Conservation (phyloP, 2,329 filamentous ascomycete species). For the Colletotrichum salicis region DNA sequence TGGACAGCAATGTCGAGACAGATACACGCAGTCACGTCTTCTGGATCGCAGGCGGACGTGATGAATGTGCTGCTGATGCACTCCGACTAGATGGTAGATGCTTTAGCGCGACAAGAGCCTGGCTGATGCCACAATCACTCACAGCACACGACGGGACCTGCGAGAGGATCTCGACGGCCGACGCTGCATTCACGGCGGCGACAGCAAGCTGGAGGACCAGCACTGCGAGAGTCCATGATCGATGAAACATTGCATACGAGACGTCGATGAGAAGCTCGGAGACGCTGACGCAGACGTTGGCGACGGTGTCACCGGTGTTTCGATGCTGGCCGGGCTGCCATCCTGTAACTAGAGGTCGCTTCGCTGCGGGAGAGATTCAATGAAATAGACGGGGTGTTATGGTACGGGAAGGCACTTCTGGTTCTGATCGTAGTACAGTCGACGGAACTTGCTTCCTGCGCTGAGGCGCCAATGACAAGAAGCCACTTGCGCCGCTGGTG, state of each 20-base stretch:
- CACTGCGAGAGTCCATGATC: background rate
- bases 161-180: background rate
- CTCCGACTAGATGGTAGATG: background rate
- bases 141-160: background rate
- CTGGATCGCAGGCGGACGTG: background rate
- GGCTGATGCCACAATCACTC: background rate
- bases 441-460: background rate
- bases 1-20: background rate
- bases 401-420: background rate
- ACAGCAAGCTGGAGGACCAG: background rate
- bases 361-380: background rate
- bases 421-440: background rate
- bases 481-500: background rate
- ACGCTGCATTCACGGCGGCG: background rate
- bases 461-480: background rate
- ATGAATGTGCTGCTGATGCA: constrained; percentile 1
- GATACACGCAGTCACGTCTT: background rate
- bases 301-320: background rate
- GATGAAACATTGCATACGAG: background rate
- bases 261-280: background rate
- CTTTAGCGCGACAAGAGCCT: background rate
- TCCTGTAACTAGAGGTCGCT: background rate
- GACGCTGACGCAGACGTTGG: background rate
- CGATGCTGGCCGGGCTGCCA: background rate
- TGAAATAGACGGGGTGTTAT: background rate